Base-by-base conservation (phyloP, 2,329 filamentous ascomycete genomes). In the Neopestalotiopsis rosae region DNA sequence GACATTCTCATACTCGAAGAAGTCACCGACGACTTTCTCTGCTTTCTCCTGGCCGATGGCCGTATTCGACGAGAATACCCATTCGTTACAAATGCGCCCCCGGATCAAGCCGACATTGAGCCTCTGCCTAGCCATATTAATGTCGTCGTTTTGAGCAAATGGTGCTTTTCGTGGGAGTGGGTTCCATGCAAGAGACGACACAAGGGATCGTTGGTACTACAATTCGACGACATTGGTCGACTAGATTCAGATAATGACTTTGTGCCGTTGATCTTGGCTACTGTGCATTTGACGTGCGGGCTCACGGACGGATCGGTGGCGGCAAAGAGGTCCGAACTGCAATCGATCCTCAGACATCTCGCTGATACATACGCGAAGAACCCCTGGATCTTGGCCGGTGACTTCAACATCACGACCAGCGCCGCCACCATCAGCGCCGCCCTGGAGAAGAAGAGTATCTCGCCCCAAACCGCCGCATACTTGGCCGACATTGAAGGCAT, bases 391-490 rank as follows among this genome's bases (percentile, higher is more conserved):
- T 72, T 92, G 24, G 86, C 87, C 0, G 90, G 90, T 3, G 89
- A 92, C 74, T 90, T 91, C 75, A 92, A 92, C 72, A 80, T 92
- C 30, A 81, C 86, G 6, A 90, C 89, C 0, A 92, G 90, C 1
- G 79, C 81, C 1, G 82, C 83, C 66, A 88, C 88, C 0, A 85
- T 92, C 42, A 80, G 86, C 12, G 79, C 81, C 4, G 88, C 89
- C 0, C 71, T 87, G 1, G 82, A 84, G 68, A 84, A 81, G 66
- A 85, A 85, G n/a, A 78, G 81, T 5, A 86, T 92, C n/a, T 87
- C 88, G 0, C 61, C 75, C 0, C 81, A 86, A 63, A 86, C 87
- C 1, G 81, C 79, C 0, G 75, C 73, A 2, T 78, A 80, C 9
- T 76, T 90, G 1, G 73, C 76, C 6, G 78, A 80, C 0, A 79